Conservation (phyloP, 75 land plant species). For the Pseudotsuga menziesii region DNA sequence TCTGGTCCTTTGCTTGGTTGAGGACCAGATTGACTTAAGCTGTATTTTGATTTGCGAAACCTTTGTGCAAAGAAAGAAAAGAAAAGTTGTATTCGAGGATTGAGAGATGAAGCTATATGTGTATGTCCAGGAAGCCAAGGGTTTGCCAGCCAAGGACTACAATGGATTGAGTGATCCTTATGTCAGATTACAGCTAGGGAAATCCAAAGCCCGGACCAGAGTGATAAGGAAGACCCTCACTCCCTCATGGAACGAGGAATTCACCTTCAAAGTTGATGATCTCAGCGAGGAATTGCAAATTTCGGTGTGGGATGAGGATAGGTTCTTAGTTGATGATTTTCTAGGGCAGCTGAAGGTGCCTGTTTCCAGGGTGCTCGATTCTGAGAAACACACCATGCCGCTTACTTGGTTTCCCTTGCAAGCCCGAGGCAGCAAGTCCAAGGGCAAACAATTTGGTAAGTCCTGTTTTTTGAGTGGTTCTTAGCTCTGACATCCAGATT, state of each 20-base stretch:
- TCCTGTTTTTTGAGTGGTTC: background rate
- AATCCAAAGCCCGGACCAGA: slow-evolving; percentile 41
- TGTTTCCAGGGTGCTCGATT: slow-evolving; percentile 44
- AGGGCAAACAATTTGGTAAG: slow-evolving; percentile 62
- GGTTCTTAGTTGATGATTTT: slow-evolving; percentile 67
- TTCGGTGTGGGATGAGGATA: slow-evolving; percentile 75
- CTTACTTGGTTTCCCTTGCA: slow-evolving; percentile 70
- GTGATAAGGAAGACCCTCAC: slow-evolving; percentile 67
- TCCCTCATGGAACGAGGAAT: slow-evolving; percentile 85
- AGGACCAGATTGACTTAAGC: no score
- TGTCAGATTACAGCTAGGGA: slow-evolving; percentile 70
- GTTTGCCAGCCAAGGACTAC: slow-evolving; percentile 56
- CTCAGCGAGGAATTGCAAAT: slow-evolving; percentile 53
- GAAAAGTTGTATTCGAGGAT: no score
- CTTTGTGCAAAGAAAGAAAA: no score
- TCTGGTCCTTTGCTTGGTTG: no score
- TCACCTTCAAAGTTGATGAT: slow-evolving; percentile 69
- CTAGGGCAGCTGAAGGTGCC: slow-evolving; percentile 74
- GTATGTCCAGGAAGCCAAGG: slow-evolving; percentile 67
- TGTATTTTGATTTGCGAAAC: no score
- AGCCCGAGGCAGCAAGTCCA: slow-evolving; percentile 63
- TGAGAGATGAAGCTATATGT: slow-evolving; percentile 67
- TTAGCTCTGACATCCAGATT: background rate
- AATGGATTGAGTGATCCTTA: slow-evolving; percentile 91
- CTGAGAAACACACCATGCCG: slow-evolving; percentile 48